Evolutionary conservation across 1,139 yeast species (phyloP).

Genomic region (Taphrina deformans): DNA sequence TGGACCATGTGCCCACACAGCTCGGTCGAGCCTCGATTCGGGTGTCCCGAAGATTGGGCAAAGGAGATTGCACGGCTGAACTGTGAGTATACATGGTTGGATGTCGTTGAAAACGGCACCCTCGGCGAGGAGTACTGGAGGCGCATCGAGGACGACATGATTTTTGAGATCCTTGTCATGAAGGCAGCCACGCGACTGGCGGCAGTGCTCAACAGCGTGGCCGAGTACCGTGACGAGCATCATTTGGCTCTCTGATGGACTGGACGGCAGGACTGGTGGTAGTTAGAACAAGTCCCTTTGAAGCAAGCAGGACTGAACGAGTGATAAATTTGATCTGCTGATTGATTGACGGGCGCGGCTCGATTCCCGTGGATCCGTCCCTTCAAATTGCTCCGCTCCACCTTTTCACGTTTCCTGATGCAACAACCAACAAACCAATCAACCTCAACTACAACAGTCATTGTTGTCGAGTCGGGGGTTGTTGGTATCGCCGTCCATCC

Average conservation of each 20-base stretch:
- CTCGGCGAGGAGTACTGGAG: slow-evolving; percentile 17
- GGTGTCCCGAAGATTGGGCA: slow-evolving; percentile 32
- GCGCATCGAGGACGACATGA: slow-evolving; percentile 16
- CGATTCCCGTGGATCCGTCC: background rate
- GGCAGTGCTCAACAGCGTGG: slow-evolving; percentile 23
- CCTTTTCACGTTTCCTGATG: background rate
- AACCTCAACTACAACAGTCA: too few relatives aligned
- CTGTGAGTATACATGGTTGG: slow-evolving; percentile 24
- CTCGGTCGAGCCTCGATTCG: slow-evolving; percentile 3
- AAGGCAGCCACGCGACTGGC: slow-evolving; percentile 28
- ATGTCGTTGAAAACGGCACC: background rate
- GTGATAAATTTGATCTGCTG: background rate
- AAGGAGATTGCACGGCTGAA: slow-evolving; percentile 9
- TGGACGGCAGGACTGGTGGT: too few relatives aligned
- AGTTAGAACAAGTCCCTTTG: too few relatives aligned
- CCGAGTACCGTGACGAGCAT: slow-evolving; percentile 2
- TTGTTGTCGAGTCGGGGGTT: background rate
- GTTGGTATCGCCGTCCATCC: too few relatives aligned
- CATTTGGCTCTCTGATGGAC: background rate
- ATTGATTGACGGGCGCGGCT: too few relatives aligned
- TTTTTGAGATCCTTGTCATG: slow-evolving; percentile 26
- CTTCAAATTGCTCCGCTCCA: background rate
- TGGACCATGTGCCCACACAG: slow-evolving; percentile 19
- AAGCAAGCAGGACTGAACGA: too few relatives aligned
- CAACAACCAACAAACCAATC: too few relatives aligned